These are phyloP conservation scores for Isatis tinctoria DNA, from an alignment of 345 rosid species.

Conservation along the genomic window DNA sequence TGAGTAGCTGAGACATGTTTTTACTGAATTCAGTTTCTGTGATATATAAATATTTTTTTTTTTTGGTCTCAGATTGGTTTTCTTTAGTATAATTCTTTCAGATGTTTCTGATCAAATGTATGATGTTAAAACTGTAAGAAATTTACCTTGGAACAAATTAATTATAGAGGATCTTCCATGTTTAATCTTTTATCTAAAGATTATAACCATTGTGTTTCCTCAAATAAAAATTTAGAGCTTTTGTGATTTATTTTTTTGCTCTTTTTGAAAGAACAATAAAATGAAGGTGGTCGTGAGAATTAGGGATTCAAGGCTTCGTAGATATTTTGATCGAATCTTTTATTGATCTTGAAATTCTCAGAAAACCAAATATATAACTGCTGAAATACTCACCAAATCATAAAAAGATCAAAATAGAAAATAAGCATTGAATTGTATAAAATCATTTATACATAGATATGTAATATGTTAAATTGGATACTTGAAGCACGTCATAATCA, in stretches of 20 bases:
- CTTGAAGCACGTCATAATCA: no score
- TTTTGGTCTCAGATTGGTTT: not conserved
- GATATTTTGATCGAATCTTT: slow-evolving; percentile 34
- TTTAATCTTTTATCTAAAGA: not conserved
- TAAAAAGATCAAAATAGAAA: not conserved
- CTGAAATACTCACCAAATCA: not conserved
- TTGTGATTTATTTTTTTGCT: no score
- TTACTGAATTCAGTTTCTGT: not conserved
- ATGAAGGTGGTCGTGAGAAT: not conserved
- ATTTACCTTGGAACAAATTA: not conserved
- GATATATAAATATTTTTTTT: not conserved
- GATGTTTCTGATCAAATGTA: slow-evolving; percentile 12
- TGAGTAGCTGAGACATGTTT: slow-evolving; percentile 14
- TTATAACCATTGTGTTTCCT: not conserved
- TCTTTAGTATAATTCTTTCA: slow-evolving; percentile 15
- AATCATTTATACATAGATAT: no score
- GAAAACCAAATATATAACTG: not conserved
- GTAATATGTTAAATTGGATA: no score
- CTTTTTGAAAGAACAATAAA: not conserved
- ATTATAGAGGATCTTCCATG: not conserved
- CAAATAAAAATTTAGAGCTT: no score
- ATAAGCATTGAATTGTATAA: no score
- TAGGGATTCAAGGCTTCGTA: not conserved
- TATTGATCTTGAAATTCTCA: slow-evolving; percentile 9
- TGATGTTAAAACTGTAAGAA: not conserved